Evolutionary conservation across 306 rosid genomes (phyloP).

Genomic region (Carpinus fangiana): DNA sequence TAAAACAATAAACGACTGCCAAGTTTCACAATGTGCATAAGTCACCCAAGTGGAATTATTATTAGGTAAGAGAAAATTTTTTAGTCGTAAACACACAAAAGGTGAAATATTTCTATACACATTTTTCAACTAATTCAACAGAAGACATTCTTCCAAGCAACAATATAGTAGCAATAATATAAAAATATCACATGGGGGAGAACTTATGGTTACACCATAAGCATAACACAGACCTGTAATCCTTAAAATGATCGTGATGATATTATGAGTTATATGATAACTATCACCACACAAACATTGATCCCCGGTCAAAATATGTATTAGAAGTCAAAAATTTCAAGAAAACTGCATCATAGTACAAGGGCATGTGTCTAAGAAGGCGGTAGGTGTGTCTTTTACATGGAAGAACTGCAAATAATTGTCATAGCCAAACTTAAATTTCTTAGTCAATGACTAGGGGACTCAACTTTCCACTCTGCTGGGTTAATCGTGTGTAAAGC

Average conservation of each 20-base stretch:
- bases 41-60: neutral
- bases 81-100: neutral
- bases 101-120: neutral
- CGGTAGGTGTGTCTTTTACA: neutral
- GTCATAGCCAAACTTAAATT: neutral
- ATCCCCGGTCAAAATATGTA: neutral
- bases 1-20: neutral
- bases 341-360: neutral
- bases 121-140: neutral
- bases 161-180: neutral
- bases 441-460: neutral
- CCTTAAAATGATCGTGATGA: neutral
- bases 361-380: neutral
- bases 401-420: neutral
- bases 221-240: neutral
- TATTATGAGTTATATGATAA: neutral
- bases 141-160: neutral
- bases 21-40: neutral
- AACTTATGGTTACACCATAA: neutral
- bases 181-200: neutral
- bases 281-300: neutral
- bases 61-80: neutral
- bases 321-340: neutral
- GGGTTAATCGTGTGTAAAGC: neutral
- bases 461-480: neutral